Evolutionary conservation across 371 early-diverging fungal genomes (phyloP), one percentile per base, ranked within the genome.

Genomic region (Zopfochytrium polystomum): DNA sequence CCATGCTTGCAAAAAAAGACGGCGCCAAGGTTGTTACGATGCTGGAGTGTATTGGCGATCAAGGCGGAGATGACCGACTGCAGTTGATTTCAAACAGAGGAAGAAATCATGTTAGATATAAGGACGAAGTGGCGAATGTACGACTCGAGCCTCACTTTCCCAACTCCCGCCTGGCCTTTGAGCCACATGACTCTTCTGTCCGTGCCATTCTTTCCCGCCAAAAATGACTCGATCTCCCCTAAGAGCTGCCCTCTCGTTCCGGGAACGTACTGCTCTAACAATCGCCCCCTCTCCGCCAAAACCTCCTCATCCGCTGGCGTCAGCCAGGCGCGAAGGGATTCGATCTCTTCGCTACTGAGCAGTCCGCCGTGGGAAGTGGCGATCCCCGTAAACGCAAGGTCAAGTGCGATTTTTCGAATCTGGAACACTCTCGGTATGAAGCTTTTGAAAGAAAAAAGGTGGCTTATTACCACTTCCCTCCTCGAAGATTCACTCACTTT

Each of bases 31-130:
- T 51, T 52, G 61, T 67, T 58, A 3, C 52, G 53, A 29, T 59
- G 9, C 22, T 49, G 57, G 18, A 67, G 58, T 9, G 42, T 47
- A 30, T 67, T 54, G 13, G 63, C 63, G 32, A 62, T 42, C 31
- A 44, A 58, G 5, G 50, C 67, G 20, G 58, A 46, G 58, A 67
- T 67, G 42, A 67, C 63, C 3, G 66, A 62, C n/a, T n/a, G n/a
- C n/a, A n/a, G n/a, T n/a, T n/a, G n/a, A n/a, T n/a, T n/a, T n/a
- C n/a, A n/a, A n/a, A n/a, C n/a, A n/a, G n/a, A n/a, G n/a, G n/a
- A n/a, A n/a, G n/a, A n/a, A n/a, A n/a, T n/a, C n/a, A n/a, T n/a
- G n/a, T n/a, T n/a, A n/a, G n/a, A n/a, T n/a, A n/a, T n/a, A n/a
- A n/a, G n/a, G n/a, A n/a, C n/a, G n/a, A n/a, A n/a, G n/a, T n/a